Evolutionary conservation across 2,329 filamentous ascomycete species (phyloP).

Genomic region (Aspergillus piperis): DNA sequence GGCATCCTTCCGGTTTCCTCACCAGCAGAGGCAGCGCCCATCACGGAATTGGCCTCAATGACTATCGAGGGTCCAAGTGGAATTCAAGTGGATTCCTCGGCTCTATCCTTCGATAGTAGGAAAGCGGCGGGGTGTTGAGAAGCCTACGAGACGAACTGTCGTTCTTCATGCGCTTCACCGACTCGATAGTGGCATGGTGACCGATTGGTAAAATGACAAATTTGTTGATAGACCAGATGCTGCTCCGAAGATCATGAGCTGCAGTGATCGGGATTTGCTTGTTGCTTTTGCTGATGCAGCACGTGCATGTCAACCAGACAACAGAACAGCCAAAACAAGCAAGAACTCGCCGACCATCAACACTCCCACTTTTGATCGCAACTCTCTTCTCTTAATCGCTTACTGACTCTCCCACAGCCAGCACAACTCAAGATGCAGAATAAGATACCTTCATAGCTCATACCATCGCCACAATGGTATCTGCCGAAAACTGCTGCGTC

Average conservation of each 20-base stretch:
- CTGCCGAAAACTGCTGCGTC: no score
- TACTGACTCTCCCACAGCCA: no score
- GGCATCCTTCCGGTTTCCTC: neutral
- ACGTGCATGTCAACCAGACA: neutral
- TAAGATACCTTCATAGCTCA: no score
- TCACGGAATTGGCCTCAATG: neutral
- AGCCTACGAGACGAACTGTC: neutral
- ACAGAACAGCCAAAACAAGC: neutral
- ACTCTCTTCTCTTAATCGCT: no score
- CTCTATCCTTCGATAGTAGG: constrained; percentile 3
- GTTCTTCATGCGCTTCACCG: neutral
- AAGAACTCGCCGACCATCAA: no score
- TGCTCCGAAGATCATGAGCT: neutral
- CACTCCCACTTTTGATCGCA: no score
- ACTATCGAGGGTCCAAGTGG: neutral
- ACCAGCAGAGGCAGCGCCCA: neutral
- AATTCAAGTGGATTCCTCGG: neutral
- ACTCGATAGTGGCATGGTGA: neutral
- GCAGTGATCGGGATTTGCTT: neutral
- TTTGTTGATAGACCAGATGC: neutral
- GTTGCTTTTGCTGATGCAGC: neutral
- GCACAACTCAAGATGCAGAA: no score
- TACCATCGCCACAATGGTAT: no score
- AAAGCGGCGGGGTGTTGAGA: neutral
- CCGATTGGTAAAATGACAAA: neutral